Percentiles rank a stretch among this genome's conserved stretches.
Conservation (phyloP, 257 asterid species). For the Oldenlandia corymbosa region DNA sequence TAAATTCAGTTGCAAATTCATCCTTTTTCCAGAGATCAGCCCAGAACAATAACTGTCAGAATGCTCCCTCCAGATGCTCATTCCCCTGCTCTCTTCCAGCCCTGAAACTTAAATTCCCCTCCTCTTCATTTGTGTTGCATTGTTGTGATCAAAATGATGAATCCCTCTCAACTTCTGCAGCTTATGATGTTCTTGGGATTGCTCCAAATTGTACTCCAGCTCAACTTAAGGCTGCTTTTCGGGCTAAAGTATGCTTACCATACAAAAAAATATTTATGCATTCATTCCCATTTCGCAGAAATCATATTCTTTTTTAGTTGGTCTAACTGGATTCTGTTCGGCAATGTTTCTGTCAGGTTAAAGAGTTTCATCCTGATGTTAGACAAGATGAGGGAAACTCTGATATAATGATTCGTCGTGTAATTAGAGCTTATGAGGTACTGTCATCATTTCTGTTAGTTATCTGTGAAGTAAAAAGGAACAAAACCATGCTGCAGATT, state of each 20-base stretch:
- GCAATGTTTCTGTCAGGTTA: slow-evolving; percentile 40
- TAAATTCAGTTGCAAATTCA: slow-evolving; percentile 1
- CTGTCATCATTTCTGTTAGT: neutral
- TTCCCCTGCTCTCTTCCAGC: slow-evolving; percentile 12
- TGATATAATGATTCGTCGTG: slow-evolving; percentile 69
- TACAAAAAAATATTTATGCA: too few species aligned
- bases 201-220: slow-evolving; percentile 50
- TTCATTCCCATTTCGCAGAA: too few species aligned
- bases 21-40: slow-evolving; percentile 12
- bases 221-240: slow-evolving; percentile 80
- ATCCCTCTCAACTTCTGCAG: slow-evolving; percentile 41
- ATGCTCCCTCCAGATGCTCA: slow-evolving; percentile 15
- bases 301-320: neutral
- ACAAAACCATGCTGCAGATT: neutral
- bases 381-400: slow-evolving; percentile 39
- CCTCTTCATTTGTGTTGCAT: slow-evolving; percentile 23
- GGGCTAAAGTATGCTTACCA: slow-evolving; percentile 64
- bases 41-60: slow-evolving; percentile 2
- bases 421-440: slow-evolving; percentile 88
- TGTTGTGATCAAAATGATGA: slow-evolving; percentile 30
- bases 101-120: slow-evolving; percentile 14
- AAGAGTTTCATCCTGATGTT: slow-evolving; percentile 86
- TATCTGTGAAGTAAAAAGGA: too few species aligned
- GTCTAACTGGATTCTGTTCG: neutral
- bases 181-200: slow-evolving; percentile 65